Evolutionary conservation across 2,329 filamentous ascomycete species (phyloP).

Genomic region (Hymenoscyphus scutula): DNA sequence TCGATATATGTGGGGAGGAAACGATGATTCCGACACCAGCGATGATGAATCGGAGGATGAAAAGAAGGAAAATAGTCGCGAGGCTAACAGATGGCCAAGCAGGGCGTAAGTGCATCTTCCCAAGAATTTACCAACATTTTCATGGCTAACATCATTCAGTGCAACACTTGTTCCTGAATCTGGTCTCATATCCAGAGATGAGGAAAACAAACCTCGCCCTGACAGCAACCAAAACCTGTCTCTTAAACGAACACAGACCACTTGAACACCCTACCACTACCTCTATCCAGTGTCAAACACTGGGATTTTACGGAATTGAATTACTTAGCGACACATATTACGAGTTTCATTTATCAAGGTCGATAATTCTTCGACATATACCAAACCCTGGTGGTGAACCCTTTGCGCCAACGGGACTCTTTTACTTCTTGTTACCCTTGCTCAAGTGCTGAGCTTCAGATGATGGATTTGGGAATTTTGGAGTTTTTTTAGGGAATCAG

Average conservation of each 20-base stretch:
- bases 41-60: conserved; percentile 3
- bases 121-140: too few relatives aligned
- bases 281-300: neutral
- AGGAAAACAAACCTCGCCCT: neutral
- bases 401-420: neutral
- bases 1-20: conserved; percentile 7
- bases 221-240: neutral
- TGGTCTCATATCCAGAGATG: neutral
- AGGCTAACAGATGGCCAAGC: conserved; percentile 12
- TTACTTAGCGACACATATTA: neutral
- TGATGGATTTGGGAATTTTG: conserved; percentile 1
- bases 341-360: neutral
- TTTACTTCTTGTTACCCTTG: neutral
- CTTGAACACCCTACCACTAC: neutral
- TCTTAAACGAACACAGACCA: conserved; percentile 1
- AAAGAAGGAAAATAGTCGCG: conserved; percentile 3
- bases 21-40: neutral
- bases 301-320: neutral
- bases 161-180: conserved; percentile 12
- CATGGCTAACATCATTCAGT: conserved; percentile 8
- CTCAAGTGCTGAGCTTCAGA: conserved; percentile 17
- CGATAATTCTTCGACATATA: neutral
- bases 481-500: neutral
- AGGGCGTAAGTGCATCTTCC: conserved; percentile 16
- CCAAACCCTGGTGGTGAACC: too few relatives aligned